Evolutionary conservation across 73 alveolate species (phyloP).

Genomic region (Paraurostyla sp.): DNA sequence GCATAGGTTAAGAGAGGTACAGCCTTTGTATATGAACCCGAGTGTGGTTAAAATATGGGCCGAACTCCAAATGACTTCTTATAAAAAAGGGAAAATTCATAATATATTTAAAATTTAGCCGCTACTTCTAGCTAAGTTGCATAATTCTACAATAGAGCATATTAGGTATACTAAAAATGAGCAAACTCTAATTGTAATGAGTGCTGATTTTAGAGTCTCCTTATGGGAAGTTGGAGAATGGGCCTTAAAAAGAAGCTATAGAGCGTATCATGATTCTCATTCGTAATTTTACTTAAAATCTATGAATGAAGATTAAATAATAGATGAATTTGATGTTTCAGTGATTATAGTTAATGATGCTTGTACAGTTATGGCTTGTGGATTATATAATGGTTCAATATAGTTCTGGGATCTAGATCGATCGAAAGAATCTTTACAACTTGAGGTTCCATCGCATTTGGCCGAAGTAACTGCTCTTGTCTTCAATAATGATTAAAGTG

Average conservation of each 20-base stretch:
- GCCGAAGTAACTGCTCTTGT: slow-evolving; percentile 58
- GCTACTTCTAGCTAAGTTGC: not conserved
- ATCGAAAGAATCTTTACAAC: not conserved
- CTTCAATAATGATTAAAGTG: slow-evolving; percentile 30
- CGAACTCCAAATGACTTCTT: not conserved
- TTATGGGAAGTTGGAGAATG: slow-evolving; percentile 53
- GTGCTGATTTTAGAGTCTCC: slow-evolving; percentile 46
- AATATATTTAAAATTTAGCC: slow-evolving; percentile 29
- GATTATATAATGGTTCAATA: slow-evolving; percentile 48
- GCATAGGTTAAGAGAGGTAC: slow-evolving; percentile 45
- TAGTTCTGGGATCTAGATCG: slow-evolving; percentile 49
- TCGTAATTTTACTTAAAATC: not conserved
- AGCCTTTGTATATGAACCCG: slow-evolving; percentile 42
- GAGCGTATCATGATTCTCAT: slow-evolving; percentile 46
- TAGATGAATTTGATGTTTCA: slow-evolving; percentile 58
- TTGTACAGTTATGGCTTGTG: slow-evolving; percentile 20
- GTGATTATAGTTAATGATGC: slow-evolving; percentile 23
- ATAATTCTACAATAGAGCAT: slow-evolving; percentile 25
- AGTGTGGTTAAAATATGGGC: slow-evolving; percentile 44
- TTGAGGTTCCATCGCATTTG: slow-evolving; percentile 61
- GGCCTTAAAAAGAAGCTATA: not conserved
- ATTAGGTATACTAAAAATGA: slow-evolving; percentile 44
- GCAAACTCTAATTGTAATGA: slow-evolving; percentile 10
- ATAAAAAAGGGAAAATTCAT: slow-evolving; percentile 47
- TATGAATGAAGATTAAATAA: not conserved